Conservation (phyloP, 2,329 filamentous ascomycete species). For the Hypomyces perniciosus region DNA sequence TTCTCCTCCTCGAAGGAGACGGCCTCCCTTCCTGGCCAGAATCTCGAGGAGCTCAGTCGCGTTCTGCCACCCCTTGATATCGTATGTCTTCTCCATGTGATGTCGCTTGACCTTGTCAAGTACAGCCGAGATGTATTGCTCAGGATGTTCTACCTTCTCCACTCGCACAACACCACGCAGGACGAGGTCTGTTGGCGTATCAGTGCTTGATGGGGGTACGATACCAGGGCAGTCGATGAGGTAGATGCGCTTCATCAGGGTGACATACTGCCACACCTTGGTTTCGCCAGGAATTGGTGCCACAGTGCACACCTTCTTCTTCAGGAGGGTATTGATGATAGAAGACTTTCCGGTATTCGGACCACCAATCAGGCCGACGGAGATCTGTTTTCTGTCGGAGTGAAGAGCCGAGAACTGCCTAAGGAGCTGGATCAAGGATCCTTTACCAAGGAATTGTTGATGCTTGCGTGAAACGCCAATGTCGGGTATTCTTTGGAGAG, state of each 20-base stretch:
- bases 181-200: slow-evolving; percentile 81
- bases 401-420: slow-evolving; percentile 90
- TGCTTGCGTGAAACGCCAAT: slow-evolving; percentile 86
- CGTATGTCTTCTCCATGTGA: slow-evolving; percentile 90
- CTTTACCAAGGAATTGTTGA: slow-evolving; percentile 95
- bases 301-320: slow-evolving; percentile 89
- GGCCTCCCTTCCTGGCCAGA: slow-evolving; percentile 78
- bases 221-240: slow-evolving; percentile 97
- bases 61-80: slow-evolving; percentile 71
- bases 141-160: slow-evolving; percentile 93
- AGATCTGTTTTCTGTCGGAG: slow-evolving; percentile 87
- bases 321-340: slow-evolving; percentile 92
- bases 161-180: slow-evolving; percentile 87
- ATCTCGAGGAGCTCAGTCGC: slow-evolving; percentile 80
- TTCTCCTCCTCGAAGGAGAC: slow-evolving; percentile 86
- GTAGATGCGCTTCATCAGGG: slow-evolving; percentile 82
- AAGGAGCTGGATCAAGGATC: slow-evolving; percentile 83
- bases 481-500: slow-evolving; percentile 91
- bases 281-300: slow-evolving; percentile 95
- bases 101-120: slow-evolving; percentile 73
- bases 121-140: slow-evolving; percentile 87
- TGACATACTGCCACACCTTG: slow-evolving; percentile 97
- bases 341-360: slow-evolving; percentile 95
- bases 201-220: slow-evolving; percentile 79
- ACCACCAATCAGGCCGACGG: slow-evolving; percentile 70